Evolutionary conservation across 2,329 filamentous ascomycete species (phyloP).

Genomic region (Ophiostoma angusticollis): DNA sequence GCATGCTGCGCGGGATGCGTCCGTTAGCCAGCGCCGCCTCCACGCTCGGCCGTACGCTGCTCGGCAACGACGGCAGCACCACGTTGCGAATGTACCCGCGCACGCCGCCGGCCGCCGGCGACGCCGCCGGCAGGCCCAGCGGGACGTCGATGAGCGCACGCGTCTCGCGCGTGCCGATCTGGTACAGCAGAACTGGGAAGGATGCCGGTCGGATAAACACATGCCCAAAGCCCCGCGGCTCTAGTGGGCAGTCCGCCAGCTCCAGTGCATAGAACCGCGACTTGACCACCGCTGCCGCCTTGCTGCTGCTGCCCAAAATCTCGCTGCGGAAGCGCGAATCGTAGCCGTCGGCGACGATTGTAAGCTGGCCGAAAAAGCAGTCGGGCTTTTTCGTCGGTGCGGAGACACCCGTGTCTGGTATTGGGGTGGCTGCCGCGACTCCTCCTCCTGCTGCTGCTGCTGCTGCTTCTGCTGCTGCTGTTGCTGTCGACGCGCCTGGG

Average conservation of each 20-base stretch:
- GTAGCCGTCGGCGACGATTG: slow-evolving; percentile 86
- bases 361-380: slow-evolving; percentile 79
- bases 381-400: slow-evolving; percentile 40
- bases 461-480: not conserved
- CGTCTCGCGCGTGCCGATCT: slow-evolving; percentile 92
- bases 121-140: slow-evolving; percentile 59
- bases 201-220: slow-evolving; percentile 65
- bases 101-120: slow-evolving; percentile 64
- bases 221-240: slow-evolving; percentile 64
- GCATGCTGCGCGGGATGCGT: slow-evolving; percentile 72
- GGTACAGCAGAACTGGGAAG: slow-evolving; percentile 77
- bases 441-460: not conserved
- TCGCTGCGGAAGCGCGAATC: slow-evolving; percentile 81
- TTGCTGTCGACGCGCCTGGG: slow-evolving; percentile 30
- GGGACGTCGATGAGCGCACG: slow-evolving; percentile 83
- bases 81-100: slow-evolving; percentile 66
- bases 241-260: slow-evolving; percentile 74
- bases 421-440: no score
- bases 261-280: slow-evolving; percentile 92
- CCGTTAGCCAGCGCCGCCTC: slow-evolving; percentile 63
- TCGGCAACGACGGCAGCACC: slow-evolving; percentile 66
- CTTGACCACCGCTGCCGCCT: no score
- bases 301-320: slow-evolving; percentile 52
- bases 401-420: no score
- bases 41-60: slow-evolving; percentile 59